Percentiles rank a stretch among this genome's conserved stretches.
phyloP scores from a whole-genome alignment of 2,329 filamentous ascomycete species.

The Verticillium tricorpus region DNA sequence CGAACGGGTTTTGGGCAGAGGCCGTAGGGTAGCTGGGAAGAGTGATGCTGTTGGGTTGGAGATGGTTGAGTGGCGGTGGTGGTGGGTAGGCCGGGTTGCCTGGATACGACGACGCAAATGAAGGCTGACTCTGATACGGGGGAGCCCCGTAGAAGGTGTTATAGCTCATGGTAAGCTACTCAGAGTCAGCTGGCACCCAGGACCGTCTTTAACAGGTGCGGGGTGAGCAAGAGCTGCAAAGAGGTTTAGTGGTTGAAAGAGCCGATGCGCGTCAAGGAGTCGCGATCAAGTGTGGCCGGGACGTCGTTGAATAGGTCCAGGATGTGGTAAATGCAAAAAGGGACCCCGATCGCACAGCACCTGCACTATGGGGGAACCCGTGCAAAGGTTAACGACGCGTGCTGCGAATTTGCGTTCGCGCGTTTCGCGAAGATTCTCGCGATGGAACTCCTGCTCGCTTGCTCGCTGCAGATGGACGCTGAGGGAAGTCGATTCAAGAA shows the following conservation, averaged over 20 bases:
- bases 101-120: slow-evolving; percentile 8
- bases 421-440: neutral
- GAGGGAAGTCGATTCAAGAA: neutral
- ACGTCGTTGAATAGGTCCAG: neutral
- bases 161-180: slow-evolving; percentile 28
- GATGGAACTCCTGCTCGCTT: neutral
- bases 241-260: neutral
- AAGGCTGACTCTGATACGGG: slow-evolving; percentile 21
- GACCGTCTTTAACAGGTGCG: neutral
- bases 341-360: neutral
- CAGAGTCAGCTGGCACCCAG: neutral
- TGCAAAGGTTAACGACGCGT: neutral
- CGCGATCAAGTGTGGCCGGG: neutral
- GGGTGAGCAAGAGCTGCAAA: neutral
- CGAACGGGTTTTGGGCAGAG: slow-evolving; percentile 7
- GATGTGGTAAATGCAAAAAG: neutral
- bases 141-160: slow-evolving; percentile 22
- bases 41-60: slow-evolving; percentile 2
- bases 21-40: neutral
- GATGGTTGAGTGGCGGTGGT: slow-evolving; percentile 1
- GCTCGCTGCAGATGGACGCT: neutral
- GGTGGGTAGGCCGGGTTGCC: slow-evolving; percentile 4
- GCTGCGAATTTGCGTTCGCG: neutral
- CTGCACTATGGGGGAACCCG: neutral
- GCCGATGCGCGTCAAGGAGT: neutral